phyloP scores from a whole-genome alignment of 192 early-diverging fungal species.

The Coemansia sp. region DNA sequence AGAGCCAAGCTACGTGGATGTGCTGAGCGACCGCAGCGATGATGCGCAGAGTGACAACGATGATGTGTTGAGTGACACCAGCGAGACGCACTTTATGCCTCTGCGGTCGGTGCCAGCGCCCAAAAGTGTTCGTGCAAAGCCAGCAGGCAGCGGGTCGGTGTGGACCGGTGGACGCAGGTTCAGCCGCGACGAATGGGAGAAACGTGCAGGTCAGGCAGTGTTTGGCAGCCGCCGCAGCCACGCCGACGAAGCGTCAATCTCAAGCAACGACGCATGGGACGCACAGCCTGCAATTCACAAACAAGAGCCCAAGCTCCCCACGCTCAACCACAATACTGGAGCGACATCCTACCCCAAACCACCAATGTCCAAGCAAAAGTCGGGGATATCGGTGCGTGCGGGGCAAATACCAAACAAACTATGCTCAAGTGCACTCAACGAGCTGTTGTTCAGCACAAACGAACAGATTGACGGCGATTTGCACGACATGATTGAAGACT shows the following conservation, averaged over 20 bases:
- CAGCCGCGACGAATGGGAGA: constrained; percentile 41
- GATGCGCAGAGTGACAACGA: background rate
- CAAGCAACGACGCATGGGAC: constrained; percentile 2
- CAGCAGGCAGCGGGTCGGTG: background rate
- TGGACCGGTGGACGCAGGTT: constrained; percentile 1
- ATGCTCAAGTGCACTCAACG: constrained; percentile 35
- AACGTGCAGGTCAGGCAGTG: constrained; percentile 19
- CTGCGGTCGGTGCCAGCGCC: constrained; percentile 20
- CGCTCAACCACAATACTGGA: background rate
- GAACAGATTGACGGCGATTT: constrained; percentile 28
- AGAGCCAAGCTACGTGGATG: background rate
- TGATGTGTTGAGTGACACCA: background rate
- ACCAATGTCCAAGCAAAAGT: background rate
- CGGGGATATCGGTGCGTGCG: constrained; percentile 11
- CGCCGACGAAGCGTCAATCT: background rate
- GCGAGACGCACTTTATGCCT: constrained; percentile 7
- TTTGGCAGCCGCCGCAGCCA: constrained; percentile 36
- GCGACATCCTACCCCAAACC: too few species aligned
- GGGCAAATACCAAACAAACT: constrained; percentile 11
- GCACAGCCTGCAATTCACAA: background rate
- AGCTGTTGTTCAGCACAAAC: constrained; percentile 47
- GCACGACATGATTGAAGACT: constrained; percentile 24
- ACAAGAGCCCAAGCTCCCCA: background rate
- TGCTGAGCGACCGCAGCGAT: too few species aligned
- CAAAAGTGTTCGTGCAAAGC: background rate